These are phyloP conservation scores for Mycena galopus DNA, from an alignment of 768 basidiomycete genomes.

Conservation along the genomic window DNA sequence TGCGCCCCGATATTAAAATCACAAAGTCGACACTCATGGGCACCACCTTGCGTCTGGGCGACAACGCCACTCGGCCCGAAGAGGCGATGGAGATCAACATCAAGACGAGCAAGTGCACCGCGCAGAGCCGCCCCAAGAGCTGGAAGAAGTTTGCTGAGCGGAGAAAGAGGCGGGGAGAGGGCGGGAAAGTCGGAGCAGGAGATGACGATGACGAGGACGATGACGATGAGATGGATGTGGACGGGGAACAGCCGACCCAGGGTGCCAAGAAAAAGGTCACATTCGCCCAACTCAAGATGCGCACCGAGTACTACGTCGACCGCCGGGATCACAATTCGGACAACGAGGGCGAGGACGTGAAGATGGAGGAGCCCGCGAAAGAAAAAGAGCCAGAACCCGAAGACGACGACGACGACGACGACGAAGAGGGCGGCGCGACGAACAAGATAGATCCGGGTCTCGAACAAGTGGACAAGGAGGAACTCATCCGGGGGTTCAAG, in stretches of 20 bases:
- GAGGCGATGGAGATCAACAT: conserved; percentile 83
- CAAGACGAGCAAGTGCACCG: conserved; percentile 85
- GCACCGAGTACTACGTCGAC: conserved; percentile 71
- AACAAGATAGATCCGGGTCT: conserved; percentile 52
- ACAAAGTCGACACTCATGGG: conserved; percentile 75
- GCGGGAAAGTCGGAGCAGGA: conserved; percentile 51
- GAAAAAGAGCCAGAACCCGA: conserved; percentile 35
- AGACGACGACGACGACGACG: conserved; percentile 44
- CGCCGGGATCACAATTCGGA: conserved; percentile 52
- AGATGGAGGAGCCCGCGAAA: conserved; percentile 50
- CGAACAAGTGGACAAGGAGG: conserved; percentile 80
- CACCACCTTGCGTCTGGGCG: conserved; percentile 85
- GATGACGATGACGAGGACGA: conserved; percentile 57
- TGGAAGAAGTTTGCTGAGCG: conserved; percentile 83
- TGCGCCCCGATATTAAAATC: conserved; percentile 72
- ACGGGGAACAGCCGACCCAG: conserved; percentile 43
- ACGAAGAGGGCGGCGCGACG: conserved; percentile 46
- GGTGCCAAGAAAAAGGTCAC: conserved; percentile 36
- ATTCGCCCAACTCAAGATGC: conserved; percentile 62
- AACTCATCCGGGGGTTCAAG: conserved; percentile 86
- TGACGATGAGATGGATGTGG: conserved; percentile 40
- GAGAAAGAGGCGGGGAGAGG: conserved; percentile 46
- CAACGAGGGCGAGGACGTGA: conserved; percentile 47
- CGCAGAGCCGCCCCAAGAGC: conserved; percentile 73
- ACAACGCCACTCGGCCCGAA: conserved; percentile 71